phyloP scores from a whole-genome alignment of 805 yeast genomes.

The Candida golubevii region DNA sequence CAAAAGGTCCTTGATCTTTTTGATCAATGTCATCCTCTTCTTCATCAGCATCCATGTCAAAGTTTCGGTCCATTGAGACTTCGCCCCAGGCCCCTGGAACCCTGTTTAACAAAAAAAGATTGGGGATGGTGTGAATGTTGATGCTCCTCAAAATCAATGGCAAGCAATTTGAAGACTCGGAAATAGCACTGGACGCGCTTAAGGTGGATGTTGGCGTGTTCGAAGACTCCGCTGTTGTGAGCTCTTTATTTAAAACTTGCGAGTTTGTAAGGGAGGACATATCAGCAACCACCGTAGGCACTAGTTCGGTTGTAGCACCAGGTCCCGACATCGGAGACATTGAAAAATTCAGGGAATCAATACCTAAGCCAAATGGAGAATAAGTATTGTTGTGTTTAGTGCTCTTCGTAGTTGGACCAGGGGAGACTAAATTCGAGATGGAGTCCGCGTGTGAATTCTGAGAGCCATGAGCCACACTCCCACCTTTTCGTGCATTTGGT shows the following conservation, averaged over 20 bases:
- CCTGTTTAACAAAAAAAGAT: slow-evolving; percentile 40
- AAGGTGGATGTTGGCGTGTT: slow-evolving; percentile 4
- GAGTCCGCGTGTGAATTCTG: background rate
- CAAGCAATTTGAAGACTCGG: slow-evolving; percentile 52
- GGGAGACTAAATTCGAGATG: background rate
- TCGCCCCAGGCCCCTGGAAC: slow-evolving; percentile 12
- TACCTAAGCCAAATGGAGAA: slow-evolving; percentile 9
- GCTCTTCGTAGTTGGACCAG: background rate
- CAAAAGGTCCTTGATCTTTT: slow-evolving; percentile 29
- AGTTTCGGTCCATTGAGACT: slow-evolving; percentile 20
- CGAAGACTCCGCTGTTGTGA: background rate
- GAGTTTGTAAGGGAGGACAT: too few relatives aligned
- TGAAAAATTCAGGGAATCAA: slow-evolving; percentile 1
- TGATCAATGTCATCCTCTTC: slow-evolving; percentile 33
- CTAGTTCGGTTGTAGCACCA: too few relatives aligned
- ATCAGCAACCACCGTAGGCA: too few relatives aligned
- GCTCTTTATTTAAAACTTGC: too few relatives aligned
- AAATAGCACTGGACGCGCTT: slow-evolving; percentile 4
- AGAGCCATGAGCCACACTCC: background rate
- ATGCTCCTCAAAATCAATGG: slow-evolving; percentile 66
- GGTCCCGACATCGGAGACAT: slow-evolving; percentile 1
- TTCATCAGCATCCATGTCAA: slow-evolving; percentile 32
- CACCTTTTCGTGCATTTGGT: too few relatives aligned
- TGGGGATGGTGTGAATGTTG: slow-evolving; percentile 61
- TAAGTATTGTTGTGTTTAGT: background rate